Evolutionary conservation across 257 asterid species (phyloP), one percentile per base, ranked within the genome.

Genomic region (Cinchona pubescens): DNA sequence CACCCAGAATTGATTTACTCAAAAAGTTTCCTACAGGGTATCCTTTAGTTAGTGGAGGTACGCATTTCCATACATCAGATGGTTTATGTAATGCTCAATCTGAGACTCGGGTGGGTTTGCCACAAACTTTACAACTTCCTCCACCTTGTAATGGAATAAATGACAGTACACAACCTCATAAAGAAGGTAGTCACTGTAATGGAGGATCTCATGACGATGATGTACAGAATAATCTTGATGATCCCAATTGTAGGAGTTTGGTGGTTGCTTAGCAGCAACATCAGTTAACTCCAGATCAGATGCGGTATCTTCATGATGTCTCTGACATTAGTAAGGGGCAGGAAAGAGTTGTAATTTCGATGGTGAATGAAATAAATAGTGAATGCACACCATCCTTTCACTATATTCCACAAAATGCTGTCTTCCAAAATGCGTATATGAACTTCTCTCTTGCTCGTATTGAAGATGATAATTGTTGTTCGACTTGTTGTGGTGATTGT

Each of bases 241-340:
- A 69, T 53, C 72, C 76, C 43, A 83, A 82, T 76, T 70, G 75
- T 74, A 69, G 67, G 81, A 84, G 88, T 79, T 72, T 72, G 76
- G 67, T 73, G 84, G 86, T 79, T 74, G 83, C 67, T 46, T 74
- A 81, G 80, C 75, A 81, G 80, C 85, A 82, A 64, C 75, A 78
- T 70, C 84, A 78, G 68, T 72, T 61, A 75, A 45, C 85, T 80
- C 81, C 79, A 59, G 87, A 82, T 84, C 77, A 74, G 64, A 75
- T 75, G 46, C 79, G 79, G 66, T 74, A 89, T 67, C 65, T 79
- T 35, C 70, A 53, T 79, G 76, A 81, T 82, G 85, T 69, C 69
- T 66, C 80, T 80, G 99, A 95, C 84, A 84, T 95, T 72, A 80
- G 98, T 79, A 95, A 84, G 86, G 97, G 98, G 64, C 94, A 88